phyloP scores from a whole-genome alignment of 2,329 filamentous ascomycete genomes.

The Pestalotiopsis sp. region DNA sequence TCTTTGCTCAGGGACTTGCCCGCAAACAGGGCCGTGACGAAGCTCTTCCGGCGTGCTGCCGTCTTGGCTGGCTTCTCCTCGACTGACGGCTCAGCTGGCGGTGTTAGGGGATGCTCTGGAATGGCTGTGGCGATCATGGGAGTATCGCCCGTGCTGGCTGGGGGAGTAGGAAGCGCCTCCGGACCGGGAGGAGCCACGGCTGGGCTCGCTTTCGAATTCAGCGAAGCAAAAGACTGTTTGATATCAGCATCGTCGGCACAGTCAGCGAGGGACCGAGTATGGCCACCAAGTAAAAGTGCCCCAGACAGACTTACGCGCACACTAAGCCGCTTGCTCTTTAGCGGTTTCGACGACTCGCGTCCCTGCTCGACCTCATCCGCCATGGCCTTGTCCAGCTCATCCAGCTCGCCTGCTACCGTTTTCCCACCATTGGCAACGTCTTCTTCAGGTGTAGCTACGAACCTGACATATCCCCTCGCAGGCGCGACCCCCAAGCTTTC shows the following conservation, averaged over 20 bases:
- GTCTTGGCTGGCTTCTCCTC: conserved; percentile 25
- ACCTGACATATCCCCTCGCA: conserved; percentile 73
- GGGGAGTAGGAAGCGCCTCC: conserved; percentile 27
- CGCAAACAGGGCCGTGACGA: conserved; percentile 31
- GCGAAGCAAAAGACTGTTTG: conserved; percentile 28
- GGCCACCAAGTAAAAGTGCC: background rate
- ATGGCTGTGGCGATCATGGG: conserved; percentile 29
- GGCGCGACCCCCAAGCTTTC: conserved; percentile 69
- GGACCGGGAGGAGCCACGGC: conserved; percentile 6
- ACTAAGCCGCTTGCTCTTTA: conserved; percentile 19
- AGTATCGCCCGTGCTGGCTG: conserved; percentile 29
- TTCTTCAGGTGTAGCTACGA: conserved; percentile 70
- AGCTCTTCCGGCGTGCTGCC: conserved; percentile 30
- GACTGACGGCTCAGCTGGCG: conserved; percentile 27
- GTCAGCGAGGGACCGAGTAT: background rate
- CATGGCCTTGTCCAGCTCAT: conserved; percentile 51
- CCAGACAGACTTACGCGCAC: conserved; percentile 11
- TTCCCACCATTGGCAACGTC: conserved; percentile 71
- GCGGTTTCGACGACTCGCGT: conserved; percentile 15
- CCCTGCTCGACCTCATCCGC: conserved; percentile 24
- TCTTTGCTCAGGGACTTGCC: conserved; percentile 17
- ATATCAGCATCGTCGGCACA: background rate
- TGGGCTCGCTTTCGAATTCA: conserved; percentile 31
- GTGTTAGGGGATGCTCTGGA: conserved; percentile 18
- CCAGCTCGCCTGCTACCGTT: conserved; percentile 70